A percentile compares a stretch with the other conserved stretches of the same genome.
These are phyloP conservation scores for Suillus plorans DNA, from an alignment of 768 basidiomycete species.

Conservation along the genomic window DNA sequence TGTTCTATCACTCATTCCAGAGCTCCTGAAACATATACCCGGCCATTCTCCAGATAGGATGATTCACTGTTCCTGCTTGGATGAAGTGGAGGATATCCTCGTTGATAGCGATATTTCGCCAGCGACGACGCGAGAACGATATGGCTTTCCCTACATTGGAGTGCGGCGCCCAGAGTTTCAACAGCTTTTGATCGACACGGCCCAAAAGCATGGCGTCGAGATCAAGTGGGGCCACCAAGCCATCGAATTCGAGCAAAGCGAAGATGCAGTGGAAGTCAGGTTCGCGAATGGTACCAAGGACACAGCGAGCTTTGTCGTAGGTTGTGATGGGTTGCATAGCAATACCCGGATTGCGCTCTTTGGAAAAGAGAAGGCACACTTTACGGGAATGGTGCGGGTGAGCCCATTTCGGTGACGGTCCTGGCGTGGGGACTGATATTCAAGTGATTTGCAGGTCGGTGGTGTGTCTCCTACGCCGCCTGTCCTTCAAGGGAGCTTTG, in stretches of 20 bases:
- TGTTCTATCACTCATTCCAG: slow-evolving; percentile 28
- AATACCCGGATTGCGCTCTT: slow-evolving; percentile 38
- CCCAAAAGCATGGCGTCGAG: slow-evolving; percentile 30
- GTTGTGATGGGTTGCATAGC: slow-evolving; percentile 47
- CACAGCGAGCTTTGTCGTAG: slow-evolving; percentile 39
- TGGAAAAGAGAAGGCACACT: slow-evolving; percentile 34
- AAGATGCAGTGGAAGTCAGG: slow-evolving; percentile 26
- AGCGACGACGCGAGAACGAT: slow-evolving; percentile 12
- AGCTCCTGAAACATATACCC: slow-evolving; percentile 23
- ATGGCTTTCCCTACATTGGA: slow-evolving; percentile 31
- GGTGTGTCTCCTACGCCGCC: slow-evolving; percentile 31
- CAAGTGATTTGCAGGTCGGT: slow-evolving; percentile 27
- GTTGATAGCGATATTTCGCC: slow-evolving; percentile 23
- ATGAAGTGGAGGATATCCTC: slow-evolving; percentile 27
- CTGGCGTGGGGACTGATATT: not conserved
- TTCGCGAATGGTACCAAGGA: slow-evolving; percentile 37
- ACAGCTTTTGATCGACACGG: slow-evolving; percentile 29
- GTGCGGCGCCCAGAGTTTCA: slow-evolving; percentile 32
- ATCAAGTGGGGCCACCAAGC: slow-evolving; percentile 36
- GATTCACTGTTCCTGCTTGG: slow-evolving; percentile 20
- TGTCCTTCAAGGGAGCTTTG: slow-evolving; percentile 13
- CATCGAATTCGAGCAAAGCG: slow-evolving; percentile 30
- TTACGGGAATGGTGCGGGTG: slow-evolving; percentile 41
- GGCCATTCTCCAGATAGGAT: slow-evolving; percentile 18
- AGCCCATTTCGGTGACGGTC: slow-evolving; percentile 2